Base-by-base conservation (phyloP, 2,329 filamentous ascomycete species). In the Fusarium solani-melongenae region DNA sequence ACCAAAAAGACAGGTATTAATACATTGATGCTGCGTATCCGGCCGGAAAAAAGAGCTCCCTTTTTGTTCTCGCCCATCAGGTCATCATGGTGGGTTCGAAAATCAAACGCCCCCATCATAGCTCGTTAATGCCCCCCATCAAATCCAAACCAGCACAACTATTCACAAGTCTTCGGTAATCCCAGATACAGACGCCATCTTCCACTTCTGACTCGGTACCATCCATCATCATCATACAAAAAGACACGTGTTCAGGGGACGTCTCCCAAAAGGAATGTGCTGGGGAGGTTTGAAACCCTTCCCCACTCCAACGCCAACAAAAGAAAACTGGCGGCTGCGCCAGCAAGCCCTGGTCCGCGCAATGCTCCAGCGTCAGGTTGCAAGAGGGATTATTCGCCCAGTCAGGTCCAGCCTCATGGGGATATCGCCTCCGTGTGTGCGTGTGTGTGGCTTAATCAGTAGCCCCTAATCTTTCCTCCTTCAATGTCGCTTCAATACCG, bases 401-500 rank as follows among this genome's bases (percentile, higher is more conserved):
- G 36, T 61, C 59, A 62, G 71, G 61, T 20, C 60, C 57, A 71
- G 67, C 64, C 44, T 71, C n/a, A 61, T 62, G 57, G 61, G 63
- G 20, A 62, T 62, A 53, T 64, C 53, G 12, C 67, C 62, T 73
- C 31, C 36, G 12, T 11, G 31, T 46, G 14, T 41, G 49, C 11
- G 36, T 41, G 36, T 53, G 62, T 41, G 59, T 66, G 39, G 34
- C 58, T 69, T 65, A 14, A 22, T 62, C 67, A 36, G 62, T 31
- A 64, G 53, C 53, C 55, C 55, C 55, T 36, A 12, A 59, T 33
- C 51, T 51, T 63, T 29, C 49, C n/a, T 58, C 38, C 17, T 58
- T 72, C 67, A 77, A 31, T 74, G 80, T 62, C 78, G 79, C 61
- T 82, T 82, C 74, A 81, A 81, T 65, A 79, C 73, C 31, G 81